Evolutionary conservation across 2,329 filamentous ascomycete genomes (phyloP).

Genomic region (Monascus ruber): DNA sequence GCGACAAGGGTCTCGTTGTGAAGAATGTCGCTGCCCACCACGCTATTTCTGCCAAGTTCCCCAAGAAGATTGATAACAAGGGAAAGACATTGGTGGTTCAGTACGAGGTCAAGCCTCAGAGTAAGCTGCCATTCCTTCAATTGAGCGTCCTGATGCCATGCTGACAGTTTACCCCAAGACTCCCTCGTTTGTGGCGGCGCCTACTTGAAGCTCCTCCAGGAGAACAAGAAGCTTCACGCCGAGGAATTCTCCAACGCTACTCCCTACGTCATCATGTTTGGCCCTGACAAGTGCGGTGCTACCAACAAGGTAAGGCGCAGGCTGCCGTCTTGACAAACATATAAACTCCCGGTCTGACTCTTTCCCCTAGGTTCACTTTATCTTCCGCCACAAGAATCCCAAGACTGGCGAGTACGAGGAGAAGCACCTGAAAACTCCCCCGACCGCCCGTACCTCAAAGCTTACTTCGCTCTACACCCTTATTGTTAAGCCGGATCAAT

Average conservation of each 20-base stretch:
- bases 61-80: conserved; percentile 93
- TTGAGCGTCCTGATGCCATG: conserved; percentile 16
- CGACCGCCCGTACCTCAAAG: conserved; percentile 80
- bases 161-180: conserved; percentile 42
- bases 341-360: not conserved
- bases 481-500: conserved; percentile 93
- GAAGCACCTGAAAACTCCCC: conserved; percentile 86
- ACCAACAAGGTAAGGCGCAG: conserved; percentile 73
- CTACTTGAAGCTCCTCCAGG: conserved; percentile 96
- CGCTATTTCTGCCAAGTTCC: conserved; percentile 98
- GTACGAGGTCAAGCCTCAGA: conserved; percentile 98
- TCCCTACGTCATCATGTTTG: conserved; percentile 99
- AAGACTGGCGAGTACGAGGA: conserved; percentile 99
- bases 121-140: conserved; percentile 43
- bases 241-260: conserved; percentile 97
- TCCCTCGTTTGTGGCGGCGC: conserved; percentile 96
- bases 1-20: conserved; percentile 92
- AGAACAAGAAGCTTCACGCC: conserved; percentile 91
- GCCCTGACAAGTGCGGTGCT: conserved; percentile 96
- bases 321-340: no score
- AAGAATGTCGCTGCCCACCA: conserved; percentile 98
- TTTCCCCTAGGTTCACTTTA: conserved; percentile 58
- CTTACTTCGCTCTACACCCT: conserved; percentile 91
- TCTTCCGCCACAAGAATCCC: conserved; percentile 99
- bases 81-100: conserved; percentile 94